Percentiles rank a stretch among this genome's conserved stretches.
These are phyloP conservation scores for Penicillium hordei DNA, from an alignment of 2,329 filamentous ascomycete species.

Conservation along the genomic window DNA sequence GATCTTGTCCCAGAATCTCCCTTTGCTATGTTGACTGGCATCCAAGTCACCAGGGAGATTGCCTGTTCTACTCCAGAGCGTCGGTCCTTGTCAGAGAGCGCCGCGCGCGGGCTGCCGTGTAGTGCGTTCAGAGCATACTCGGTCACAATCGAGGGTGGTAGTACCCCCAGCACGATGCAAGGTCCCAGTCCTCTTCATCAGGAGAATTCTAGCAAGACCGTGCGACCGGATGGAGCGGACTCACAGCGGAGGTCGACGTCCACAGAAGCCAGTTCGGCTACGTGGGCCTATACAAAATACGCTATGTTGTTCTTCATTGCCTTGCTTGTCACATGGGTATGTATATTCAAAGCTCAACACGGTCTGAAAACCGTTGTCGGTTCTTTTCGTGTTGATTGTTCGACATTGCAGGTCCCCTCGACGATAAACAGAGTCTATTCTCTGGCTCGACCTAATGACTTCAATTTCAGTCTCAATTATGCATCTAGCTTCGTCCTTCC, in stretches of 20 bases:
- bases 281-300: conserved; percentile 43
- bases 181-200: conserved; percentile 2
- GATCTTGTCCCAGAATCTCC: conserved; percentile 41
- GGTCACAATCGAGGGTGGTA: conserved; percentile 33
- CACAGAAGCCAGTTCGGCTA: conserved; percentile 37
- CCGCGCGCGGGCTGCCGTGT: conserved; percentile 4
- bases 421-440: conserved; percentile 75
- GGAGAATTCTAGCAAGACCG: not conserved
- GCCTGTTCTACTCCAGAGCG: conserved; percentile 20
- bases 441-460: conserved; percentile 56
- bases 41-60: conserved; percentile 61
- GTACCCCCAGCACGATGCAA: not conserved
- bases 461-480: conserved; percentile 63
- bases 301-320: conserved; percentile 44
- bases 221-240: conserved; percentile 3
- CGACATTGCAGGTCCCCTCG: conserved; percentile 57
- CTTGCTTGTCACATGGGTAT: conserved; percentile 44
- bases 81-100: conserved; percentile 5
- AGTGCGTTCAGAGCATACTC: conserved; percentile 30
- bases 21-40: conserved; percentile 60
- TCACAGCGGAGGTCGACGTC: conserved; percentile 18
- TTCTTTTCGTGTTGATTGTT: not conserved
- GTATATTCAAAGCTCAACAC: not conserved
- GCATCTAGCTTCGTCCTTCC: conserved; percentile 73
- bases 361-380: not conserved